Evolutionary conservation across 345 rosid genomes (phyloP).

Genomic region (Lepidium didymum): DNA sequence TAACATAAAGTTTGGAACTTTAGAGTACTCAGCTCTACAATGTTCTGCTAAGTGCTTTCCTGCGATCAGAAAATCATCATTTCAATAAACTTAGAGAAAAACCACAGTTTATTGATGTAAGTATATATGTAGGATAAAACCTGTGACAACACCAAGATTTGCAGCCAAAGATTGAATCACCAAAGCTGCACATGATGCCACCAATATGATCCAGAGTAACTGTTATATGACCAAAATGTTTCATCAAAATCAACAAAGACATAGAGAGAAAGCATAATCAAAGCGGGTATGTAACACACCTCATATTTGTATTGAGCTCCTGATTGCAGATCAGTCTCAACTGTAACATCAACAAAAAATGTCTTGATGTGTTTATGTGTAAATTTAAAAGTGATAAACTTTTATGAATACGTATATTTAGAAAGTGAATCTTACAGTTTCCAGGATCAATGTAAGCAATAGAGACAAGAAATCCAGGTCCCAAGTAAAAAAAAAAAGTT

Average conservation of each 20-base stretch:
- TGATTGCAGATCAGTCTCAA: constrained; percentile 83
- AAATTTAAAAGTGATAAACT: not conserved
- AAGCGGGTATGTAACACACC: constrained; percentile 30
- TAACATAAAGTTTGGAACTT: constrained; percentile 56
- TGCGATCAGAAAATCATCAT: constrained; percentile 12
- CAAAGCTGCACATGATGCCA: constrained; percentile 92
- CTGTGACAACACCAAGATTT: constrained; percentile 93
- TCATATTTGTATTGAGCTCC: constrained; percentile 79
- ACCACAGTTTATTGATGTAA: not conserved
- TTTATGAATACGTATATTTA: not conserved
- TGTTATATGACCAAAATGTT: constrained; percentile 20
- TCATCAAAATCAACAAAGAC: not conserved
- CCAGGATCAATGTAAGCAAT: constrained; percentile 94
- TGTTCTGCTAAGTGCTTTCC: constrained; percentile 91
- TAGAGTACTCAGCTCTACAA: constrained; percentile 71
- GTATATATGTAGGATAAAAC: constrained; percentile 18
- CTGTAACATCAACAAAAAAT: constrained; percentile 35
- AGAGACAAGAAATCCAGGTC: constrained; percentile 87
- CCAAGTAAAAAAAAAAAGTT: constrained; percentile 71
- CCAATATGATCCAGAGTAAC: constrained; percentile 91
- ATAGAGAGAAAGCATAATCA: not conserved
- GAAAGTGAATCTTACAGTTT: constrained; percentile 52
- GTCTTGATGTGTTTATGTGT: not conserved
- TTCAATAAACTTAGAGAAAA: not conserved
- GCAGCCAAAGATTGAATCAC: constrained; percentile 89